Conservation (phyloP, 108 stramenopile species). For the Stephanodiscus minutulus region DNA sequence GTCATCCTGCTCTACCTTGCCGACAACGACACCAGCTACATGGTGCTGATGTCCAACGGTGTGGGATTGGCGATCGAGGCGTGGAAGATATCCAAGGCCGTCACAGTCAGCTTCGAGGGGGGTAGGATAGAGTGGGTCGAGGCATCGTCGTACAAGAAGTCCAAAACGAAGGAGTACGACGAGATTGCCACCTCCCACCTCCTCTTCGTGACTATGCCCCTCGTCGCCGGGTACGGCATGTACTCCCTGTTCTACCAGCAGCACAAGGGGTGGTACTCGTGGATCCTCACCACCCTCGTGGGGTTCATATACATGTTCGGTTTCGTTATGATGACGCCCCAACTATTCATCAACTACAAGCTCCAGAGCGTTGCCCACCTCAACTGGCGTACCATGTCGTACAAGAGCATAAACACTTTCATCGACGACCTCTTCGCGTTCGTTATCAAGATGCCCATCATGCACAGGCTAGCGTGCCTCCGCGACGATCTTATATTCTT, state of each 20-base stretch:
- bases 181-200: slow-evolving; percentile 52
- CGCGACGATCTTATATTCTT: slow-evolving; percentile 91
- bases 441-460: slow-evolving; percentile 88
- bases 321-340: slow-evolving; percentile 92
- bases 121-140: slow-evolving; percentile 67
- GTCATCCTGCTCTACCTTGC: slow-evolving; percentile 80
- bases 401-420: slow-evolving; percentile 89
- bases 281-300: slow-evolving; percentile 66
- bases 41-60: slow-evolving; percentile 68
- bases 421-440: slow-evolving; percentile 91
- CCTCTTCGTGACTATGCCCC: slow-evolving; percentile 64
- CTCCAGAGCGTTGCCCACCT: slow-evolving; percentile 86
- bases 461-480: slow-evolving; percentile 86
- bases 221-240: slow-evolving; percentile 69
- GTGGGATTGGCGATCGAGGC: slow-evolving; percentile 79
- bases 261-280: slow-evolving; percentile 87
- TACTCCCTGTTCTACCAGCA: slow-evolving; percentile 72
- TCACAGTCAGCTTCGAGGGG: slow-evolving; percentile 46
- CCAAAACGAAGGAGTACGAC: slow-evolving; percentile 78
- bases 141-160: slow-evolving; percentile 49
- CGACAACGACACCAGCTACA: slow-evolving; percentile 78
- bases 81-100: slow-evolving; percentile 76
- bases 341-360: slow-evolving; percentile 93
- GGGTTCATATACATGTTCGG: slow-evolving; percentile 91
- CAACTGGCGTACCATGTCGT: slow-evolving; percentile 85